These are phyloP conservation scores for Beta corolliflora DNA, from an alignment of 179 eudicot species.

Conservation along the genomic window DNA sequence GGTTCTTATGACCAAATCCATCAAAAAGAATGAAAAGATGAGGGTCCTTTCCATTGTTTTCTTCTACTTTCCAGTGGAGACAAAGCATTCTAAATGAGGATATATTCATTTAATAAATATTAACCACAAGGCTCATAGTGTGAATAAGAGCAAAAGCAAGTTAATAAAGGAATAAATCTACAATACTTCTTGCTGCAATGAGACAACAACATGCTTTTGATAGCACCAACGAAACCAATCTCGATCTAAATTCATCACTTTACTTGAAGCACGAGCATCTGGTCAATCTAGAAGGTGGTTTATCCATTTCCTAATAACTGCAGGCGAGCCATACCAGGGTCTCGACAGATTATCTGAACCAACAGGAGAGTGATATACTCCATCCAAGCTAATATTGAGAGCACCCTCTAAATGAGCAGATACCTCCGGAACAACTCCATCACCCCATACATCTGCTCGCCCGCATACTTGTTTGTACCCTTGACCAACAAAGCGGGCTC, in stretches of 20 bases:
- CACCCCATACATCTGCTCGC: slow-evolving; percentile 93
- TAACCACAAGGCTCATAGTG: slow-evolving; percentile 2
- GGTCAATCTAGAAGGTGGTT: slow-evolving; percentile 59
- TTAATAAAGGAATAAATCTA: not conserved
- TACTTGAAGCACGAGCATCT: not conserved
- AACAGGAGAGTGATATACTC: slow-evolving; percentile 92
- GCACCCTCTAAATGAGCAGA: slow-evolving; percentile 94
- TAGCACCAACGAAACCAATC: not conserved
- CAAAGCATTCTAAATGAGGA: not conserved
- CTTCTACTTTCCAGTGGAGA: not conserved
- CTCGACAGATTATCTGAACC: slow-evolving; percentile 76
- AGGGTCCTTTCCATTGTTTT: not conserved
- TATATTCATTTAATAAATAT: not conserved
- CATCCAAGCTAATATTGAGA: slow-evolving; percentile 75
- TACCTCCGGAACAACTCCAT: slow-evolving; percentile 90
- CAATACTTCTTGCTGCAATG: not conserved
- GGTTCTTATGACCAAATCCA: not conserved
- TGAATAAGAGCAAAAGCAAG: not conserved
- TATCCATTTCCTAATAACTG: slow-evolving; percentile 68
- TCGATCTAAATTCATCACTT: not conserved
- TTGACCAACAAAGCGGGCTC: slow-evolving; percentile 79
- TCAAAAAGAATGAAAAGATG: not conserved
- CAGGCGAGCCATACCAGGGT: slow-evolving; percentile 97
- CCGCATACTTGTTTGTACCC: slow-evolving; percentile 99
- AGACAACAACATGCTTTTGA: not conserved